These are phyloP conservation scores for Theileria luwenshuni DNA, from an alignment of 169 alveolate genomes.

Conservation along the genomic window DNA sequence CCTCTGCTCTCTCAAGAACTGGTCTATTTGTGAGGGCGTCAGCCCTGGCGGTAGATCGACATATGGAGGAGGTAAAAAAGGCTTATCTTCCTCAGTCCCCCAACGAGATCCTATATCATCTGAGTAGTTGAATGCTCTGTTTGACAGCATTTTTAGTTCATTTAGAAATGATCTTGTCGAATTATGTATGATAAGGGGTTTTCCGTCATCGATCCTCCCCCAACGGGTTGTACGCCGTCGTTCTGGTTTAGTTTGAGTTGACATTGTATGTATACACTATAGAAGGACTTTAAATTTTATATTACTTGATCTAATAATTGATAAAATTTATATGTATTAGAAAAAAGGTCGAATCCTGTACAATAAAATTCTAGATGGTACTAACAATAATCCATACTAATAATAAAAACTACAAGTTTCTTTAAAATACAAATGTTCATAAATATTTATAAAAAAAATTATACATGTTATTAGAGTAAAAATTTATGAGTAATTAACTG, in stretches of 20 bases:
- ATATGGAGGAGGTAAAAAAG: slow-evolving; percentile 87
- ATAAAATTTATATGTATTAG: no score
- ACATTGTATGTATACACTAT: background rate
- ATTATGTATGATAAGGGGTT: slow-evolving; percentile 59
- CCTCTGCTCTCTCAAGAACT: slow-evolving; percentile 88
- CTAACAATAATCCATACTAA: no score
- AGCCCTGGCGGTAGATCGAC: slow-evolving; percentile 89
- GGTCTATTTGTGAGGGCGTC: slow-evolving; percentile 85
- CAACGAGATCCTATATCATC: slow-evolving; percentile 57
- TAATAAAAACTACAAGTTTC: no score
- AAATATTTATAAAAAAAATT: no score
- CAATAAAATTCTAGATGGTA: no score
- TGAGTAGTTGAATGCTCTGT: slow-evolving; percentile 51
- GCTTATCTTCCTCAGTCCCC: slow-evolving; percentile 82
- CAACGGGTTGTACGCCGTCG: slow-evolving; percentile 61
- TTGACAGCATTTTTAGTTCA: slow-evolving; percentile 64
- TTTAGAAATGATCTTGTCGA: slow-evolving; percentile 60
- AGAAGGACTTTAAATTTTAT: background rate
- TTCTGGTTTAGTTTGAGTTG: slow-evolving; percentile 17
- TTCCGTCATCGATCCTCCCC: slow-evolving; percentile 69
- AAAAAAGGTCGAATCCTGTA: no score
- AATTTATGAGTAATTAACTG: no score
- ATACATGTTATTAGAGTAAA: no score
- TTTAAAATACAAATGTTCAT: no score
- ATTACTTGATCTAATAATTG: background rate